phyloP scores from a whole-genome alignment of 2,329 filamentous ascomycete genomes.

The Dactylellina cionopaga region DNA sequence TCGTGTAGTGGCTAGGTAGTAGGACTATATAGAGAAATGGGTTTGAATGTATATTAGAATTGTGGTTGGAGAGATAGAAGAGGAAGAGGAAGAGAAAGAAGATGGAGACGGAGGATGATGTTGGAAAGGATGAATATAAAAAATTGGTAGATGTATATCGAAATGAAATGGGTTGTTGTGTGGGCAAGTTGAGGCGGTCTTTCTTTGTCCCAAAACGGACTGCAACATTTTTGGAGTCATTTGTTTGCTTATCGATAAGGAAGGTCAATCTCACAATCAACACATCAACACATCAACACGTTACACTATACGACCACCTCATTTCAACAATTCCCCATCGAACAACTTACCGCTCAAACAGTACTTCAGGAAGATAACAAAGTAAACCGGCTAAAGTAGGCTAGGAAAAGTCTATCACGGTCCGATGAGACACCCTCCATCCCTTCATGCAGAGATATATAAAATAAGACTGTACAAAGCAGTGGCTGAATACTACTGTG shows the following conservation, averaged over 20 bases:
- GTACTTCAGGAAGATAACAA: too few species aligned
- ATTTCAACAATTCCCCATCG: too few species aligned
- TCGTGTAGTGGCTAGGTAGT: background rate
- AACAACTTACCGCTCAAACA: too few species aligned
- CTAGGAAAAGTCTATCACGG: too few species aligned
- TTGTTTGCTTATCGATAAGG: slow-evolving; percentile 33
- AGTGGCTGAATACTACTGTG: too few species aligned
- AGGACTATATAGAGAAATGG: background rate
- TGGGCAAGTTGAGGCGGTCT: background rate
- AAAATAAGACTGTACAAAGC: too few species aligned
- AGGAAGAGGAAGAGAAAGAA: background rate
- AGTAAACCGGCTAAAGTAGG: too few species aligned
- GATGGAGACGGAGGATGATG: background rate
- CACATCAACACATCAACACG: slow-evolving; percentile 28
- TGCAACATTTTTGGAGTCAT: too few species aligned
- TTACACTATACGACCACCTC: background rate
- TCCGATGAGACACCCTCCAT: too few species aligned
- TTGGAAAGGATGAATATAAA: background rate
- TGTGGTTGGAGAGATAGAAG: background rate
- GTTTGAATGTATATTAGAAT: background rate
- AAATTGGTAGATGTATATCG: too few species aligned
- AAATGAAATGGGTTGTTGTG: background rate
- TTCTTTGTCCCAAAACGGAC: slow-evolving; percentile 15
- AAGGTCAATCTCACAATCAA: slow-evolving; percentile 22
- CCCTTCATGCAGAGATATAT: too few species aligned